phyloP scores from a whole-genome alignment of 495 filamentous ascomycete genomes.

The Aspergillus leporis region DNA sequence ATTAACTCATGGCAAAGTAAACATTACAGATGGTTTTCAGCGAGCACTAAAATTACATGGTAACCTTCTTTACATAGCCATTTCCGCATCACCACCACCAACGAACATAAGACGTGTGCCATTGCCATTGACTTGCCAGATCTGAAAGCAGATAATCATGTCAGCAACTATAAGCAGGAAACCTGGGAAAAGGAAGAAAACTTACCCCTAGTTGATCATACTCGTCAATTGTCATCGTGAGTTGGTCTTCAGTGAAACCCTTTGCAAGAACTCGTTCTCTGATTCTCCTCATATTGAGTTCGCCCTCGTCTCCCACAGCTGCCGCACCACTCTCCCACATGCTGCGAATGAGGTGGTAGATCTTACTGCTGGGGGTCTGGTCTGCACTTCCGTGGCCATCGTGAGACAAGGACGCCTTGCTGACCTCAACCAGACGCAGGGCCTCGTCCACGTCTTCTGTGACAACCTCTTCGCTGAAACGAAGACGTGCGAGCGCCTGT shows the following conservation, averaged over 20 bases:
- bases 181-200: conserved; percentile 23
- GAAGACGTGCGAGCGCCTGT: conserved; percentile 91
- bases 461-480: conserved; percentile 79
- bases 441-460: conserved; percentile 96
- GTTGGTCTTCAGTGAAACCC: conserved; percentile 94
- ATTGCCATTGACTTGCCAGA: conserved; percentile 92
- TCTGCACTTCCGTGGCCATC: conserved; percentile 61
- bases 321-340: conserved; percentile 82
- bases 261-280: conserved; percentile 89
- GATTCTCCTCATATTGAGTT: conserved; percentile 83
- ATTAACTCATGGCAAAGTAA: conserved; percentile 10
- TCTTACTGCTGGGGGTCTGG: conserved; percentile 81
- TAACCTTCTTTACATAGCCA: conserved; percentile 43
- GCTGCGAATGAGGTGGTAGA: conserved; percentile 87
- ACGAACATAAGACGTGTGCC: conserved; percentile 85
- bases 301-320: conserved; percentile 68
- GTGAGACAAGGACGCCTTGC: conserved; percentile 80
- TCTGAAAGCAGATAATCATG: conserved; percentile 46
- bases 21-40: conserved; percentile 3
- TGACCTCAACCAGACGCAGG: conserved; percentile 83
- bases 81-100: conserved; percentile 58
- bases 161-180: conserved; percentile 20
- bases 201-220: conserved; percentile 87
- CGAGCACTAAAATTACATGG: conserved; percentile 15
- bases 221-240: conserved; percentile 81